Evolutionary conservation across 768 basidiomycete species (phyloP).

Genomic region (Auriculariales sp.): DNA sequence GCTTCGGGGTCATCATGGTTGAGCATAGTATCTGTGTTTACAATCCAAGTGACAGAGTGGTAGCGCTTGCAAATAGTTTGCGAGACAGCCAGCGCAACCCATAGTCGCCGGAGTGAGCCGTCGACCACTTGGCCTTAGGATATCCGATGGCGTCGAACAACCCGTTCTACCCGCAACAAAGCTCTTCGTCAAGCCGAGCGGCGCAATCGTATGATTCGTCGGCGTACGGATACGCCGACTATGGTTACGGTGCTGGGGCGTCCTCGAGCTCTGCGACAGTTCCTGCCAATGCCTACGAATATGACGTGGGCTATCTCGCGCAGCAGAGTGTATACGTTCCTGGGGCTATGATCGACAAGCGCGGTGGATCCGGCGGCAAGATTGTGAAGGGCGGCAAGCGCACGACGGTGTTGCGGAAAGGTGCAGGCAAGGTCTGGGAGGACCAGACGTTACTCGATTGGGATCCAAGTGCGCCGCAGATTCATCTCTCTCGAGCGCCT

Average conservation of each 20-base stretch:
- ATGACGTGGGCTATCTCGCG: constrained; percentile 80
- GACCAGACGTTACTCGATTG: constrained; percentile 94
- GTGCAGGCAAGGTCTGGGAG: constrained; percentile 95
- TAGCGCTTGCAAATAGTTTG: too few relatives aligned
- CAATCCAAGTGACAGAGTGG: too few relatives aligned
- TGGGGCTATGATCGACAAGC: constrained; percentile 80
- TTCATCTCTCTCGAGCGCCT: background rate
- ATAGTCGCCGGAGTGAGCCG: too few relatives aligned
- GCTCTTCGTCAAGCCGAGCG: background rate
- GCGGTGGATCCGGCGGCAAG: constrained; percentile 74
- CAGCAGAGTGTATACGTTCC: constrained; percentile 89
- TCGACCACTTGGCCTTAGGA: too few relatives aligned
- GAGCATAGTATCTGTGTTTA: too few relatives aligned
- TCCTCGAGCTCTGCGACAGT: constrained; percentile 60
- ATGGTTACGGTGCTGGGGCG: constrained; percentile 20
- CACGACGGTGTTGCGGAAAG: constrained; percentile 87
- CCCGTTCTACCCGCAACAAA: background rate
- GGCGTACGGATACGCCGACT: background rate
- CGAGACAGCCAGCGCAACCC: too few relatives aligned
- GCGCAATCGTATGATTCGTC: background rate
- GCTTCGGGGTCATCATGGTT: too few relatives aligned
- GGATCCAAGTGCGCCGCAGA: constrained; percentile 71
- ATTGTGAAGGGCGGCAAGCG: constrained; percentile 83
- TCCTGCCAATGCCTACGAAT: constrained; percentile 83
- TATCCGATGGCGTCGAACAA: background rate